Percentiles rank a stretch among this genome's conserved stretches.
phyloP scores from a whole-genome alignment of 208 protist genomes.

The Novymonas esmeraldas region DNA sequence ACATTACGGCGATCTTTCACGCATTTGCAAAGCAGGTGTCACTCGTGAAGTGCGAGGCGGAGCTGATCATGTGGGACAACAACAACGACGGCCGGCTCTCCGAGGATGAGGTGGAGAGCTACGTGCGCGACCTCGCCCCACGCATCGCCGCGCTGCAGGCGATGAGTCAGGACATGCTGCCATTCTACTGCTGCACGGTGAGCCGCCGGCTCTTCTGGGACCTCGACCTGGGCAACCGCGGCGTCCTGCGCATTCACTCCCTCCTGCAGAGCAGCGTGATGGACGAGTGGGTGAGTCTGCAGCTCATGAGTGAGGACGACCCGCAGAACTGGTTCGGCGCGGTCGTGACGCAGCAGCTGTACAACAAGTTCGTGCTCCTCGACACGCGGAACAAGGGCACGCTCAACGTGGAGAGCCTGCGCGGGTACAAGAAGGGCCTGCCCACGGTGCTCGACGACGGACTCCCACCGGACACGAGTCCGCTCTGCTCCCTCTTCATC shows the following conservation, averaged over 20 bases:
- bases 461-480: constrained; percentile 67
- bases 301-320: constrained; percentile 79
- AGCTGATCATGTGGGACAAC: constrained; percentile 84
- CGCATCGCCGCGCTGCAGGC: constrained; percentile 71
- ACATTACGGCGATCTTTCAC: constrained; percentile 66
- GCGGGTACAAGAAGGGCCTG: constrained; percentile 85
- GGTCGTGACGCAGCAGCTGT: constrained; percentile 74
- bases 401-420: constrained; percentile 79
- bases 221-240: constrained; percentile 76
- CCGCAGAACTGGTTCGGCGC: constrained; percentile 85
- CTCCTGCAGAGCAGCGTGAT: constrained; percentile 82
- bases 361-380: constrained; percentile 88
- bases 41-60: constrained; percentile 80
- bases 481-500: constrained; percentile 86
- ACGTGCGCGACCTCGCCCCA: constrained; percentile 77
- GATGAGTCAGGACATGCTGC: constrained; percentile 59
- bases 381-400: constrained; percentile 86
- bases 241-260: constrained; percentile 76
- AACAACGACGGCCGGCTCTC: constrained; percentile 87
- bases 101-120: constrained; percentile 90
- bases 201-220: constrained; percentile 92
- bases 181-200: constrained; percentile 91
- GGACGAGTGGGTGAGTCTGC: constrained; percentile 89
- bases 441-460: constrained; percentile 87
- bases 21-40: constrained; percentile 86